phyloP scores from a whole-genome alignment of 805 yeast genomes.

The Ogataea philodendri region DNA sequence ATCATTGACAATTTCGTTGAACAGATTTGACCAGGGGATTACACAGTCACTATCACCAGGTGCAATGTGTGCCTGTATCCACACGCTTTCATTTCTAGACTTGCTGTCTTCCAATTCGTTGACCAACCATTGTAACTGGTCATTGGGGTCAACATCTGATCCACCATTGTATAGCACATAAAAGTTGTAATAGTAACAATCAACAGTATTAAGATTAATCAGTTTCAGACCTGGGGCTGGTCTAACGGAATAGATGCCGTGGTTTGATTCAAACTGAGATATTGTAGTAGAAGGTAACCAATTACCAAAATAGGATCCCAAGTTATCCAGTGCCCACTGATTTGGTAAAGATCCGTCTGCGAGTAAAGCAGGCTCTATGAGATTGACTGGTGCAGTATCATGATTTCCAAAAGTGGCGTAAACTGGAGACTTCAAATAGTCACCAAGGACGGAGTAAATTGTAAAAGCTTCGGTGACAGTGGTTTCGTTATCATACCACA shows the following conservation, averaged over 20 bases:
- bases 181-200: conserved; percentile 3
- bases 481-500: conserved; percentile 4
- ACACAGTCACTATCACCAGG: conserved; percentile 4
- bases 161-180: conserved; percentile 1
- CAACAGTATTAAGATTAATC: conserved; percentile 3
- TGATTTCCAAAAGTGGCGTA: conserved; percentile 2
- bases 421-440: conserved; percentile 1
- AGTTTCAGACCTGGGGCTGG: conserved; percentile 5
- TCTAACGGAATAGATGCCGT: conserved; percentile 1
- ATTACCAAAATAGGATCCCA: conserved; percentile 2
- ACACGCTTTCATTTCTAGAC: not conserved
- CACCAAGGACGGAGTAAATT: conserved; percentile 1
- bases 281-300: conserved; percentile 2
- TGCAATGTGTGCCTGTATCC: conserved; percentile 2
- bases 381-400: conserved; percentile 4
- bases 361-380: not conserved
- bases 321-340: conserved; percentile 2
- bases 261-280: not conserved
- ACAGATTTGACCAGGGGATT: conserved; percentile 5
- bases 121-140: conserved; percentile 4
- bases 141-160: conserved; percentile 1
- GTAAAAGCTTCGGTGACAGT: conserved; percentile 2
- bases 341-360: not conserved
- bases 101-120: conserved; percentile 2
- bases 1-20: conserved; percentile 1